A percentile compares a stretch with the other conserved stretches of the same genome.
Evolutionary conservation across 208 protist genomes (phyloP).

Genomic region (Acanthamoeba castellanii): DNA sequence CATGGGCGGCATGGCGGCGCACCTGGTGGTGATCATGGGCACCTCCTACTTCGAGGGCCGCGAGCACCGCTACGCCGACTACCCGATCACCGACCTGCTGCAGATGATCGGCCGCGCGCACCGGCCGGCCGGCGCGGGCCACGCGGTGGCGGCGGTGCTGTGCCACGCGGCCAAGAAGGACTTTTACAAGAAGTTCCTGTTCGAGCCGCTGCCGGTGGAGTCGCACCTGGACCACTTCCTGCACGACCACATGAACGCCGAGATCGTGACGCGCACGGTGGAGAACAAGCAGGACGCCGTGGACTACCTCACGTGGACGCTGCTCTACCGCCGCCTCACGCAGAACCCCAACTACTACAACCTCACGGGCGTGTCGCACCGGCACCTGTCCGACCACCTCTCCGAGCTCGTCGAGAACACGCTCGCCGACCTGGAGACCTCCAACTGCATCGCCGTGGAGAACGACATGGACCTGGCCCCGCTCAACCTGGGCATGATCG

Average conservation of each 20-base stretch:
- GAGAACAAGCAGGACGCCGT: slow-evolving; percentile 95
- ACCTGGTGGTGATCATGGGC: slow-evolving; percentile 99
- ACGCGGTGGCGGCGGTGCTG: slow-evolving; percentile 96
- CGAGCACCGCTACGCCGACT: slow-evolving; percentile 98
- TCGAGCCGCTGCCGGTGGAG: slow-evolving; percentile 99
- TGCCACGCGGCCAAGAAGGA: slow-evolving; percentile 98
- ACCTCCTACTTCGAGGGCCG: slow-evolving; percentile 98
- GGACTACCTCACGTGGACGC: slow-evolving; percentile 99
- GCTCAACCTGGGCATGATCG: slow-evolving; percentile 95
- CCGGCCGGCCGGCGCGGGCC: slow-evolving; percentile 97
- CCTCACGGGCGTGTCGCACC: slow-evolving; percentile 90
- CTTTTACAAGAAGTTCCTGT: slow-evolving; percentile 99
- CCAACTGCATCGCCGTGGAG: slow-evolving; percentile 77
- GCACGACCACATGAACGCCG: slow-evolving; percentile 99
- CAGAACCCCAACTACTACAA: slow-evolving; percentile 99
- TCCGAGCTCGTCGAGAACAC: slow-evolving; percentile 81
- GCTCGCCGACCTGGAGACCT: slow-evolving; percentile 67
- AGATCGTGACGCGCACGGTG: slow-evolving; percentile 97
- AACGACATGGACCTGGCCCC: slow-evolving; percentile 66
- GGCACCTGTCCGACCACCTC: slow-evolving; percentile 81
- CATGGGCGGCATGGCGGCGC: slow-evolving; percentile 99
- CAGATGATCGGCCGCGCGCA: slow-evolving; percentile 99
- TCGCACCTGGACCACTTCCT: slow-evolving; percentile 95
- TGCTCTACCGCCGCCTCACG: slow-evolving; percentile 97
- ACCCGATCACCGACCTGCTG: slow-evolving; percentile 99